Evolutionary conservation across 306 rosid genomes (phyloP).

Genomic region (Spatholobus suberectus): DNA sequence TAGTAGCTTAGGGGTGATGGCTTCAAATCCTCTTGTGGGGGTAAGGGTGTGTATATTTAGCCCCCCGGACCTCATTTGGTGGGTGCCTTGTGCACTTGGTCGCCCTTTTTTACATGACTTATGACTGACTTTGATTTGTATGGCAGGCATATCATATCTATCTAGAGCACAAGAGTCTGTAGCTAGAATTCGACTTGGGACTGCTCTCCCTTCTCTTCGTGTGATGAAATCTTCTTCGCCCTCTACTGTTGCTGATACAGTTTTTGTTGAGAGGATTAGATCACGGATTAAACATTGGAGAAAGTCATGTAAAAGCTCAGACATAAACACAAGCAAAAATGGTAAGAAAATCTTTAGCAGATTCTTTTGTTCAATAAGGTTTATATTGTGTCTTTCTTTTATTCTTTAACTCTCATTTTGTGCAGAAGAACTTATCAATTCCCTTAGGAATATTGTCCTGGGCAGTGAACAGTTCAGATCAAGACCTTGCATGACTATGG

Average conservation of each 20-base stretch:
- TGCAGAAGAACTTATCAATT: constrained; percentile 69
- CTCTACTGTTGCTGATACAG: constrained; percentile 67
- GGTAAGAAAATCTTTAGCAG: constrained; percentile 54
- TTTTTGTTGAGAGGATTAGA: constrained; percentile 74
- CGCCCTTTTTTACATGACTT: background rate
- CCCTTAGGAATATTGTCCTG: constrained; percentile 65
- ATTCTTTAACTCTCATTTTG: constrained; percentile 31
- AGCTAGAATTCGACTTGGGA: constrained; percentile 63
- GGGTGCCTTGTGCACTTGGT: background rate
- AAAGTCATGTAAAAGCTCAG: constrained; percentile 49
- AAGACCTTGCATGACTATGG: constrained; percentile 76
- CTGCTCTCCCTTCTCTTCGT: constrained; percentile 39
- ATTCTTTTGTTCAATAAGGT: background rate
- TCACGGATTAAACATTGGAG: constrained; percentile 71
- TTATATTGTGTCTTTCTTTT: constrained; percentile 19
- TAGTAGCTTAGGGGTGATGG: background rate
- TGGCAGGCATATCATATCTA: constrained; percentile 82
- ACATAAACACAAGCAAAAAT: constrained; percentile 48
- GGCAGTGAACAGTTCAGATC: constrained; percentile 65
- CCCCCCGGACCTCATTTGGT: background rate
- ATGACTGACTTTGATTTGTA: constrained; percentile 23
- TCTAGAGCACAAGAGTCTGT: constrained; percentile 81
- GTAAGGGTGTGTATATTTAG: background rate
- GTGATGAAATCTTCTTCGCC: constrained; percentile 50
- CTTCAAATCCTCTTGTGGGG: background rate